These are phyloP conservation scores for Russula emetica DNA, from an alignment of 768 basidiomycete species.

Conservation along the genomic window DNA sequence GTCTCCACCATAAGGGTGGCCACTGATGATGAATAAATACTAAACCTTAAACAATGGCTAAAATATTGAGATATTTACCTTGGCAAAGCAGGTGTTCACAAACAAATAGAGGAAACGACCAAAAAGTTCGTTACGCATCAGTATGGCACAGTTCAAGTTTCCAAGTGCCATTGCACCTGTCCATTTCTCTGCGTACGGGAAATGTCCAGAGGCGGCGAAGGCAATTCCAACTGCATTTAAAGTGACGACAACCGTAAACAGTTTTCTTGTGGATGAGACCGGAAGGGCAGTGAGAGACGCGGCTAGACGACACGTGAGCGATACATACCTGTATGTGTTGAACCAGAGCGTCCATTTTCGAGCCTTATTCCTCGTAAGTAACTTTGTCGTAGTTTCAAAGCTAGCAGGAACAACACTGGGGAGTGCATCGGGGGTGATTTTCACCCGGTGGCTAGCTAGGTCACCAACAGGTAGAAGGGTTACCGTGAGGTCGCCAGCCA, in stretches of 20 bases:
- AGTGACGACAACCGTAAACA: slow-evolving; percentile 5
- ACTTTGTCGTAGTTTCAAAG: no score
- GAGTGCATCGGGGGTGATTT: no score
- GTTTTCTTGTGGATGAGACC: slow-evolving; percentile 8
- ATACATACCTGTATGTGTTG: slow-evolving; percentile 64
- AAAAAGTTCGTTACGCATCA: slow-evolving; percentile 82
- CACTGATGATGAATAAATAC: slow-evolving; percentile 41
- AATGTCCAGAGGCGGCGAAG: slow-evolving; percentile 57
- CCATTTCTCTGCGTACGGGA: slow-evolving; percentile 65
- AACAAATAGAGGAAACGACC: slow-evolving; percentile 66
- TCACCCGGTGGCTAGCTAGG: no score
- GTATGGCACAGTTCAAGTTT: slow-evolving; percentile 65
- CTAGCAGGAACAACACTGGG: no score
- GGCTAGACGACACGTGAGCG: background rate
- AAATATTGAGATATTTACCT: slow-evolving; percentile 39
- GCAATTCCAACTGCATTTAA: slow-evolving; percentile 58
- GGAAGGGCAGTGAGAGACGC: slow-evolving; percentile 16
- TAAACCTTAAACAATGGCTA: background rate
- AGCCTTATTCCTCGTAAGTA: no score
- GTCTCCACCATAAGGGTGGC: slow-evolving; percentile 67
- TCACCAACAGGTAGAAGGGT: no score
- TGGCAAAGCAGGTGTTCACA: slow-evolving; percentile 70
- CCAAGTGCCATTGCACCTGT: slow-evolving; percentile 73
- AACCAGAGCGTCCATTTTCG: no score
- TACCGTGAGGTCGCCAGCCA: no score